Conservation (phyloP, 2,329 filamentous ascomycete genomes). For the Aspergillus pseudoterreus region DNA sequence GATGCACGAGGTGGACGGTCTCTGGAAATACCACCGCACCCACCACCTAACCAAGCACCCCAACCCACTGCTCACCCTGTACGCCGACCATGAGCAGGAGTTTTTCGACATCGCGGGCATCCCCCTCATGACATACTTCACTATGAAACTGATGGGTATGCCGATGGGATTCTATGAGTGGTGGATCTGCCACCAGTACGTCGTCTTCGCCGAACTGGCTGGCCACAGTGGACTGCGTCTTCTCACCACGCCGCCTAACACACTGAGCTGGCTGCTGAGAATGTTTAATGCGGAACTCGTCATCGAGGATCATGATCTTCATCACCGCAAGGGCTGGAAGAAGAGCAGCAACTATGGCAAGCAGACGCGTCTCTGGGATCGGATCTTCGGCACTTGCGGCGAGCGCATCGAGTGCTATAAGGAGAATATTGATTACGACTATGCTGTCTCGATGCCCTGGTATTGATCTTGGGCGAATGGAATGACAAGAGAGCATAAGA, state of each 20-base stretch:
- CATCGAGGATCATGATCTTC: conserved; percentile 43
- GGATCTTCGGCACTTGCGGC: conserved; percentile 32
- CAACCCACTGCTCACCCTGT: conserved; percentile 40
- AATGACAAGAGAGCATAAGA: background rate
- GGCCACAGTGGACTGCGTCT: conserved; percentile 29
- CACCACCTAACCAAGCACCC: conserved; percentile 47
- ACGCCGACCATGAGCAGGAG: conserved; percentile 44
- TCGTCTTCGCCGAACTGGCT: conserved; percentile 34
- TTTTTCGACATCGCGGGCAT: conserved; percentile 43
- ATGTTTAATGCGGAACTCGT: conserved; percentile 34
- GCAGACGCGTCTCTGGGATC: conserved; percentile 39
- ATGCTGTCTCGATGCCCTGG: conserved; percentile 26
- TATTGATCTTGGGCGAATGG: conserved; percentile 7
- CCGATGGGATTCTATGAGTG: conserved; percentile 48
- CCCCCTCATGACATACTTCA: conserved; percentile 38
- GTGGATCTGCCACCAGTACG: conserved; percentile 46
- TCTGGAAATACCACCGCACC: conserved; percentile 46
- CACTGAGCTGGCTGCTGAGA: conserved; percentile 33
- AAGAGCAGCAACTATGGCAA: conserved; percentile 40
- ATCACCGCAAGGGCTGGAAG: conserved; percentile 38
- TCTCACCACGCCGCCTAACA: conserved; percentile 31
- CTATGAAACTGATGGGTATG: conserved; percentile 34
- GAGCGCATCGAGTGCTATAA: conserved; percentile 34
- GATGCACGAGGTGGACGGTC: conserved; percentile 39
- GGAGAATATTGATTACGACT: conserved; percentile 30